Base-by-base conservation (phyloP, 1,139 yeast genomes). In the Scheffersomyces segobiensis region DNA sequence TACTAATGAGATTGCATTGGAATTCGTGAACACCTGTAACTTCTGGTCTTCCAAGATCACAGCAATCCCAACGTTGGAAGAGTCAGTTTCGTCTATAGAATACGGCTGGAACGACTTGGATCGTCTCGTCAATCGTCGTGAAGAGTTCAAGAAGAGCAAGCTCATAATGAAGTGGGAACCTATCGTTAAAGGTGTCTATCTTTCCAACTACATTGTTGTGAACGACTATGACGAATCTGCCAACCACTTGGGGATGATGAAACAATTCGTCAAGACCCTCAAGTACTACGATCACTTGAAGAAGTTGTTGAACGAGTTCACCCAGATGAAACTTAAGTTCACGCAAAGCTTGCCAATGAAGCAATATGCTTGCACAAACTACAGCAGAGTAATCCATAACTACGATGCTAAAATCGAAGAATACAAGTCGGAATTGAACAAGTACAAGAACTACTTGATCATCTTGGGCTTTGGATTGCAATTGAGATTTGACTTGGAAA, bases 11-110 rank as follows among this genome's bases (percentile, higher is more conserved):
- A 83, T 86, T 61, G 96, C 97, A 0, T 77, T 80, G 54, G 91
- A 87, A 67, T 91, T 86, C 70, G 85, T 90, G 46, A 85, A 88
- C 64, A 84, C 95, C 2, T 88, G 96, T 73, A 92, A 92, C 72
- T 92, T 91, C 71, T 92, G 97, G 97, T 92, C 97, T 2, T 89
- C 96, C 2, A 82, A 95, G 63, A 85, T 89, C 48, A 88, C 96
- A 17, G 89, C 93, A 18, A 87, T 90, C 42, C 97, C 97, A n/a
- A 72, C 84, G 1, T 71, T 75, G 63, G 85, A 81, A 64, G 84
- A 80, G 64, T 76, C 91, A 59, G 85, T 91, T 14, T 84, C 93
- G 1, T 89, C 90, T 52, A 83, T 87, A 53, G 97, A 92, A 67
- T 91, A 87, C 69, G 97, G 97, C 4, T 93, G 97, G 97, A 84